Conservation (phyloP, 2,329 filamentous ascomycete genomes). For the Paraphaeosphaeria minitans region DNA sequence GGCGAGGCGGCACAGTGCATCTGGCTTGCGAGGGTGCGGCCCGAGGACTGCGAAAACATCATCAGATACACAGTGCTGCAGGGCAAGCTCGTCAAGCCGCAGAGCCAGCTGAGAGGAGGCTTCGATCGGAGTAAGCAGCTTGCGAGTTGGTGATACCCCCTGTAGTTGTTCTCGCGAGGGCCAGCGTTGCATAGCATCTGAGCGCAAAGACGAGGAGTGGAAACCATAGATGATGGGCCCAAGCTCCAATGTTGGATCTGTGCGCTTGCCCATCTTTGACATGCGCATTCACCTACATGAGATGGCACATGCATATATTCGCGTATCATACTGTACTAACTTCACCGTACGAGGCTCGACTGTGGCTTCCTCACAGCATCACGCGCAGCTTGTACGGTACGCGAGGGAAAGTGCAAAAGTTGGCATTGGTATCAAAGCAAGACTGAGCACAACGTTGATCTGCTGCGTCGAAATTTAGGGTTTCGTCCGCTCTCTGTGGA, state of each 20-base stretch:
- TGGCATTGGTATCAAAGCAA: constrained; percentile 2
- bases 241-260: no score
- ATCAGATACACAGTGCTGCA: constrained; percentile 87
- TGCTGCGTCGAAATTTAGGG: no score
- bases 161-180: background rate
- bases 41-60: constrained; percentile 92
- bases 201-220: background rate
- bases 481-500: no score
- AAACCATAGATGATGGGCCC: no score
- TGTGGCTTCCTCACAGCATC: constrained; percentile 20
- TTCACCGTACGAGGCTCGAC: constrained; percentile 19
- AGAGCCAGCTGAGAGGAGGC: constrained; percentile 81
- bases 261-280: no score
- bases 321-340: no score
- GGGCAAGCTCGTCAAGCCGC: constrained; percentile 92
- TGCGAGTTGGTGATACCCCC: constrained; percentile 75
- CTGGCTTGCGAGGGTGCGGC: constrained; percentile 83
- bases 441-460: background rate
- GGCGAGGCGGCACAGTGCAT: constrained; percentile 79
- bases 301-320: no score
- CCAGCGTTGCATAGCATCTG: background rate
- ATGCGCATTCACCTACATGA: no score
- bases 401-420: constrained; percentile 21
- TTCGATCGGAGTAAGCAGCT: constrained; percentile 83
- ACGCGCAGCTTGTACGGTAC: constrained; percentile 20